These are phyloP conservation scores for Diaporthe humulicola DNA, from an alignment of 2,329 filamentous ascomycete genomes.

Conservation along the genomic window DNA sequence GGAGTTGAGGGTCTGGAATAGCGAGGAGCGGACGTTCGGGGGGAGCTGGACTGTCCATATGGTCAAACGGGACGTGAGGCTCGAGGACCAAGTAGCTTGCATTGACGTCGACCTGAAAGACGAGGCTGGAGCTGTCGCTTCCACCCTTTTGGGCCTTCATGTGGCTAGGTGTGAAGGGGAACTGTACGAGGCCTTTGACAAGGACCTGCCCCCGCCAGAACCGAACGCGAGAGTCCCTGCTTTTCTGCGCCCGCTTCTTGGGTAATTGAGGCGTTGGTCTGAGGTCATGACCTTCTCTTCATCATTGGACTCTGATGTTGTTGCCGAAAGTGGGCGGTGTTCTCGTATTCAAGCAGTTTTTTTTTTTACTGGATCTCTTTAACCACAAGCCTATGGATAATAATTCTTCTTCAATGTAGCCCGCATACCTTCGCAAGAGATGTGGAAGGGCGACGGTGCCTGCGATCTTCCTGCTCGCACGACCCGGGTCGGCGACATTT, in stretches of 20 bases:
- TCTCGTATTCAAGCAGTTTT: neutral
- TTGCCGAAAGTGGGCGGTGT: neutral
- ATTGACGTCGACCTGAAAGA: neutral
- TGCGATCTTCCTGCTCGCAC: too few species aligned
- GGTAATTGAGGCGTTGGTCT: neutral
- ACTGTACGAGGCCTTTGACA: neutral
- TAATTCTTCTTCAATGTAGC: too few species aligned
- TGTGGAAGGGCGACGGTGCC: too few species aligned
- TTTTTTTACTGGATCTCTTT: too few species aligned
- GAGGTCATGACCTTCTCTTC: neutral
- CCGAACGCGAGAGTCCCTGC: neutral
- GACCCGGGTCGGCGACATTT: too few species aligned
- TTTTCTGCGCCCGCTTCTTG: neutral
- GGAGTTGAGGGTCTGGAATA: neutral
- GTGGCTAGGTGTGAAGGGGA: neutral
- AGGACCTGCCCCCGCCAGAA: neutral
- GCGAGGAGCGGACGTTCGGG: neutral
- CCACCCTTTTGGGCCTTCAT: neutral
- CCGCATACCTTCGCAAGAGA: too few species aligned
- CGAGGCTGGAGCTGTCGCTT: neutral
- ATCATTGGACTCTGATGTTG: neutral
- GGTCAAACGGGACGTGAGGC: fast-evolving
- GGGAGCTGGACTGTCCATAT: neutral
- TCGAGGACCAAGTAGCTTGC: neutral
- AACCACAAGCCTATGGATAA: too few species aligned